Evolutionary conservation across 2,329 filamentous ascomycete species (phyloP).

Genomic region (Penicillium sp.): DNA sequence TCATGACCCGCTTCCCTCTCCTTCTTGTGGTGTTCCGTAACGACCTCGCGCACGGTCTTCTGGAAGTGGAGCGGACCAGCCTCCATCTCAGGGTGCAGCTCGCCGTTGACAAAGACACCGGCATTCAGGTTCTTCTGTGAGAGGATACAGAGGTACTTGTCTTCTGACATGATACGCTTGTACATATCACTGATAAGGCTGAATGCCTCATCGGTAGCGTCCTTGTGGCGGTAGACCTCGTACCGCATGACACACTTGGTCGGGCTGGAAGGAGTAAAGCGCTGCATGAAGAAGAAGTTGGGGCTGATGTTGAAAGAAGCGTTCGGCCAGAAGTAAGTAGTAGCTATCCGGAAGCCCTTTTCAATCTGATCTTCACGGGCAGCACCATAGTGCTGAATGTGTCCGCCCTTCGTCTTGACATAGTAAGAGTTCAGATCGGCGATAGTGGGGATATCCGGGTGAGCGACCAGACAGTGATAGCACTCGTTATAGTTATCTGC

Average conservation of each 20-base stretch:
- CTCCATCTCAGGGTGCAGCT: constrained; percentile 63
- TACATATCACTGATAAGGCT: constrained; percentile 60
- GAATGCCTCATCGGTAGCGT: constrained; percentile 62
- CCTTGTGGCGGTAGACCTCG: constrained; percentile 65
- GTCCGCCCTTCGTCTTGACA: constrained; percentile 50
- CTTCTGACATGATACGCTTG: constrained; percentile 66
- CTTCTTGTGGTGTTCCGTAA: constrained; percentile 49
- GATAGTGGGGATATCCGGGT: constrained; percentile 37
- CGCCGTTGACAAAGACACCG: constrained; percentile 63
- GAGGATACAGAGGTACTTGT: constrained; percentile 63
- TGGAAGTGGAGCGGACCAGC: constrained; percentile 61
- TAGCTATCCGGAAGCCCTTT: constrained; percentile 25
- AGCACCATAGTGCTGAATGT: constrained; percentile 53
- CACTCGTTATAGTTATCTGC: constrained; percentile 65
- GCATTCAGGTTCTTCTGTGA: constrained; percentile 63
- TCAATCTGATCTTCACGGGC: constrained; percentile 22
- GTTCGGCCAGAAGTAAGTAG: constrained; percentile 38
- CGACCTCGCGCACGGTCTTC: constrained; percentile 51
- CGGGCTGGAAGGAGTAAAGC: constrained; percentile 59
- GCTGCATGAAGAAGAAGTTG: constrained; percentile 65
- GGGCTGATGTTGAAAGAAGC: constrained; percentile 47
- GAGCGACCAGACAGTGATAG: constrained; percentile 30
- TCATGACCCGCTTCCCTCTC: constrained; percentile 49
- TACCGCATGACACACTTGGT: constrained; percentile 60
- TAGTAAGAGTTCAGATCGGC: constrained; percentile 59